Percentiles rank a stretch among this genome's conserved stretches.
These are phyloP conservation scores for Globisporangium ultimum DNA, from an alignment of 352 stramenopile species.

Conservation along the genomic window DNA sequence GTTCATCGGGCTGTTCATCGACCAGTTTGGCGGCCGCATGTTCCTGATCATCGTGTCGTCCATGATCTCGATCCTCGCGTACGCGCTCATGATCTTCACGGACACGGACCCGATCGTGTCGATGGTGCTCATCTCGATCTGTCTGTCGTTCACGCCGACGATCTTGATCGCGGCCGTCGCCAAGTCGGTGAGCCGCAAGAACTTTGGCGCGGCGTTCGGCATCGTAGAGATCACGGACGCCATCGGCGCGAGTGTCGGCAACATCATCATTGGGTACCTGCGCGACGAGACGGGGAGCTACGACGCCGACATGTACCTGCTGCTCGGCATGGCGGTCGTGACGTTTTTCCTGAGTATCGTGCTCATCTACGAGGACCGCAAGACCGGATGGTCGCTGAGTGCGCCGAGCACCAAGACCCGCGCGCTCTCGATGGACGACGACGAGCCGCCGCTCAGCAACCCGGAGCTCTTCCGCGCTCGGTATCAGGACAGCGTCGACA, in stretches of 20 bases:
- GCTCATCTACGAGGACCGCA: constrained; percentile 61
- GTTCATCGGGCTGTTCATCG: constrained; percentile 85
- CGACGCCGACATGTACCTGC: constrained; percentile 82
- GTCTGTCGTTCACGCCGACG: constrained; percentile 82
- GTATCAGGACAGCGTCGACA: constrained; percentile 24
- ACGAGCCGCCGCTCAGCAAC: constrained; percentile 42
- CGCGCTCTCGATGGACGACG: constrained; percentile 59
- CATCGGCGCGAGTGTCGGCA: constrained; percentile 77
- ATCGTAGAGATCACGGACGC: constrained; percentile 87
- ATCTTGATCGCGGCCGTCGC: constrained; percentile 87
- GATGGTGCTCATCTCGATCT: constrained; percentile 87
- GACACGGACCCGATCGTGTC: constrained; percentile 68
- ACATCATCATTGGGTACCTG: constrained; percentile 83
- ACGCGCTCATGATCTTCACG: constrained; percentile 85
- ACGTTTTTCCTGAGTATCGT: constrained; percentile 69
- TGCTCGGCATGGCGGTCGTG: constrained; percentile 65
- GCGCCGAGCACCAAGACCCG: constrained; percentile 44
- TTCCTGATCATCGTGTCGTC: constrained; percentile 73
- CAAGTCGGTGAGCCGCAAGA: constrained; percentile 67
- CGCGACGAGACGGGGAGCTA: constrained; percentile 76
- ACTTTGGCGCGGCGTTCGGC: constrained; percentile 82
- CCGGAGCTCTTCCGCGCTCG: constrained; percentile 33
- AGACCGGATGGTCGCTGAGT: constrained; percentile 53
- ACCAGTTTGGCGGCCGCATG: constrained; percentile 86
- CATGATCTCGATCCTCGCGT: constrained; percentile 72